Conservation (phyloP, 495 filamentous ascomycete genomes). For the Aspergillus leporis region DNA sequence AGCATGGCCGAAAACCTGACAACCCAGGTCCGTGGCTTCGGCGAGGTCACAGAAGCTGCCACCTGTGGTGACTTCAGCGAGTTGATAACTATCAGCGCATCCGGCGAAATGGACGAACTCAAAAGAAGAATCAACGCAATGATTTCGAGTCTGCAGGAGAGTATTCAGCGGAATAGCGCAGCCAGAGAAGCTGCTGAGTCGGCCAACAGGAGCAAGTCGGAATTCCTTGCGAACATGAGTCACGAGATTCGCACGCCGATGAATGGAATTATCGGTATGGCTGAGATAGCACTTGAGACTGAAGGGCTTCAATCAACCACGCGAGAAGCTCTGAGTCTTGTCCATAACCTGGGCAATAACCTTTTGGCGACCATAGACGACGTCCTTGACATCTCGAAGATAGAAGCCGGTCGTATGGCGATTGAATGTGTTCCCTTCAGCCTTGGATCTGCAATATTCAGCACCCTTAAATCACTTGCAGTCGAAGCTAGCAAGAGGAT, state of each 20-base stretch:
- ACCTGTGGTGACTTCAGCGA: too few relatives aligned
- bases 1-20: too few relatives aligned
- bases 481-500: too few relatives aligned
- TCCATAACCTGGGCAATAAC: conserved; percentile 67
- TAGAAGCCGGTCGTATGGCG: conserved; percentile 77
- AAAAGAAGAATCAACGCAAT: too few relatives aligned
- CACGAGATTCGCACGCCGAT: conserved; percentile 41
- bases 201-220: conserved; percentile 57
- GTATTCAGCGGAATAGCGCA: too few relatives aligned
- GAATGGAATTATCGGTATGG: conserved; percentile 68
- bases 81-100: too few relatives aligned
- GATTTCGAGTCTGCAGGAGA: too few relatives aligned
- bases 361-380: conserved; percentile 57
- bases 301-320: conserved; percentile 68
- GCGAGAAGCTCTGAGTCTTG: conserved; percentile 89
- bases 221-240: too few relatives aligned
- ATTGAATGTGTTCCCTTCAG: conserved; percentile 65
- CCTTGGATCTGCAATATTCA: conserved; percentile 44
- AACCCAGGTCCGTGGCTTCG: too few relatives aligned
- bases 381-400: conserved; percentile 81
- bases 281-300: conserved; percentile 59
- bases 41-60: too few relatives aligned
- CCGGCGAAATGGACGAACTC: too few relatives aligned
- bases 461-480: conserved; percentile 23
- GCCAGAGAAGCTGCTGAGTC: conserved; percentile 50